Evolutionary conservation across 345 rosid species (phyloP).

Genomic region (Brassica cretica): DNA sequence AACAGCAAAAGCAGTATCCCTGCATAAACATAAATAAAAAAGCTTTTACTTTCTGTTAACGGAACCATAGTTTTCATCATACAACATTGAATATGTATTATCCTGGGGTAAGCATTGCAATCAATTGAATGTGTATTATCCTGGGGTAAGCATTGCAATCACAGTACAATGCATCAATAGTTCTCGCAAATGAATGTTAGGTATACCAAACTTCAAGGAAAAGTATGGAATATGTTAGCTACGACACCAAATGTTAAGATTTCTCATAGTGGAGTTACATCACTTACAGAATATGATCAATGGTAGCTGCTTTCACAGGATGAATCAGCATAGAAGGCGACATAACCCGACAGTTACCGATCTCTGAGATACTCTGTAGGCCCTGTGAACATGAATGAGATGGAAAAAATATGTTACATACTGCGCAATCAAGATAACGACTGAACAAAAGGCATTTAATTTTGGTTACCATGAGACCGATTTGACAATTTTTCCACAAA

Average conservation of each 20-base stretch:
- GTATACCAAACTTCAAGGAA: conserved; percentile 3
- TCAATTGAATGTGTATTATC: conserved; percentile 13
- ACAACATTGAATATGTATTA: conserved; percentile 15
- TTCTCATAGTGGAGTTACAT: conserved; percentile 11
- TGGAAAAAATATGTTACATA: conserved; percentile 29
- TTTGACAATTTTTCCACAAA: conserved; percentile 62
- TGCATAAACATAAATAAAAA: conserved; percentile 32
- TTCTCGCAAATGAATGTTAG: conserved; percentile 14
- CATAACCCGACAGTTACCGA: conserved; percentile 40
- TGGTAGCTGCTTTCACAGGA: conserved; percentile 56
- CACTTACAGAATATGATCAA: conserved; percentile 67
- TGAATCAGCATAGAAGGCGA: conserved; percentile 59
- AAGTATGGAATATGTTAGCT: conserved; percentile 10
- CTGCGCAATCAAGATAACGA: conserved; percentile 11
- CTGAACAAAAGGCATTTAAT: conserved; percentile 8
- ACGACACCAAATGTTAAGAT: not conserved
- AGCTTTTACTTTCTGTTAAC: not conserved
- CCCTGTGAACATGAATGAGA: conserved; percentile 26
- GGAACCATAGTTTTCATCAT: conserved; percentile 6
- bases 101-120: conserved; percentile 9
- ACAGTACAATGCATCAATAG: not conserved
- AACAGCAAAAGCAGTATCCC: conserved; percentile 50
- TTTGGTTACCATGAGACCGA: conserved; percentile 50
- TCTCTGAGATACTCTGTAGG: conserved; percentile 52
- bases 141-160: conserved; percentile 4